phyloP scores from a whole-genome alignment of 1,284 basidiomycete genomes.

The Trichosporon faecale region DNA sequence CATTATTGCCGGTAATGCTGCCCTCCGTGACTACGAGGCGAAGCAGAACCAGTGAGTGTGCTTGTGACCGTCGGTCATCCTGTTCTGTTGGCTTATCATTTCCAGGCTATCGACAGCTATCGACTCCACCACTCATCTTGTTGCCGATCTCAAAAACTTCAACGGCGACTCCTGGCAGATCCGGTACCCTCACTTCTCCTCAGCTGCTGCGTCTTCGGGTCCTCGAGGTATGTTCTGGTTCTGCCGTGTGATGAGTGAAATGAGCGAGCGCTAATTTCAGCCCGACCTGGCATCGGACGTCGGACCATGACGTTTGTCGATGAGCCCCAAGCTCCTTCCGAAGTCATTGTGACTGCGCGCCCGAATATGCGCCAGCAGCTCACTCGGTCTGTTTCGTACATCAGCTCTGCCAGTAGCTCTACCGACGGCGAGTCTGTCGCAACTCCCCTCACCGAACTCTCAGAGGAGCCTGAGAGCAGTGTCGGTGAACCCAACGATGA shows the following conservation, averaged over 20 bases:
- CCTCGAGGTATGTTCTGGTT: not conserved
- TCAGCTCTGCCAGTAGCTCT: conserved; percentile 1
- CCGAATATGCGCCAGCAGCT: conserved; percentile 56
- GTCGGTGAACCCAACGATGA: conserved; percentile 58
- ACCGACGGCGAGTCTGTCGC: not conserved
- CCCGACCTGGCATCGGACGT: conserved; percentile 53
- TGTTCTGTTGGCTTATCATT: not conserved
- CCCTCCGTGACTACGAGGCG: conserved; percentile 49
- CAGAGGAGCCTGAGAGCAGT: conserved; percentile 46
- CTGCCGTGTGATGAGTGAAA: not conserved
- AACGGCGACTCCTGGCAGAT: conserved; percentile 83
- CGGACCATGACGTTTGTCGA: conserved; percentile 78
- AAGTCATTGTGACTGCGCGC: conserved; percentile 60
- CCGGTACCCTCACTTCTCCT: conserved; percentile 65
- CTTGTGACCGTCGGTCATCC: not conserved
- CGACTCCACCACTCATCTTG: conserved; percentile 65
- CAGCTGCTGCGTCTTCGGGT: conserved; percentile 32
- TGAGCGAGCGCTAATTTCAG: conserved; percentile 52
- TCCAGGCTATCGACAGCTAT: conserved; percentile 70
- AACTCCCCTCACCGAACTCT: not conserved
- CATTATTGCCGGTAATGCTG: conserved; percentile 39
- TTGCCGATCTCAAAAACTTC: conserved; percentile 72
- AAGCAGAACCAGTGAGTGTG: conserved; percentile 45
- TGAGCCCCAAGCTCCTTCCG: conserved; percentile 65
- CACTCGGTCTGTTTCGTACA: conserved; percentile 48